Base-by-base conservation (phyloP, 768 basidiomycete genomes). In the Amanita polypyramis region DNA sequence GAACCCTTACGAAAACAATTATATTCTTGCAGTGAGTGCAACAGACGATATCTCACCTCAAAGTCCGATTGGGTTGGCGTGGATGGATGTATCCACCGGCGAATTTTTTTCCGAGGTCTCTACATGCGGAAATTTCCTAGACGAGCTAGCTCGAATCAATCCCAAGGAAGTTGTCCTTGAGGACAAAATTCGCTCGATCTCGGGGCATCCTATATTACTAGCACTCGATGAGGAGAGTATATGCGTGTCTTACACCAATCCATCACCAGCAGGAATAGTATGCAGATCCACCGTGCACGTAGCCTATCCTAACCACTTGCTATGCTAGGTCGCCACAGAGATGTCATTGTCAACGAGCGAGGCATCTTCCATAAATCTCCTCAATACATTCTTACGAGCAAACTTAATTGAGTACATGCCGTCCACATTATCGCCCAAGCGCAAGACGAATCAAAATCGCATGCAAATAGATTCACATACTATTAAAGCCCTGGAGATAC, bases 21-120 rank as follows among this genome's bases (percentile, higher is more conserved):
- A 89, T 60, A 74, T 97, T 38, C 75, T 96, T 25, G 77, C 91
- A 4, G 69, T 94, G 33, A 65, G 65, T 29, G 39, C 56, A 45
- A 36, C 52, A 56, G 10, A 53, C 50, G 34, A 49, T 21, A 9
- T 19, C 10, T 23, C 47, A 15, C 40, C 39, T 14, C 47, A 34
- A 33, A 52, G 47, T 21, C 45, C 60, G 6, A 50, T 79, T n/a
- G 90, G 89, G 1, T 67, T 98, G 34, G 92, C 93, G 5, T 97
- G 93, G 84, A 91, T 89, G 20, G 94, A 98, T 59, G 78, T 96
- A 14, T 93, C 94, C 11, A 96, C 93, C 0, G 90, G 91, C 51
- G 93, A 95, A 58, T 90, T 95, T 62, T 92, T 86, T 62, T 82
- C 86, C 9, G 87, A 87, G 54, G 60, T 63, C 5, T 72, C 77